A percentile compares a stretch with the other conserved stretches of the same genome.
Conservation (phyloP, 805 yeast species). For the Nakazawaea anatomiae region DNA sequence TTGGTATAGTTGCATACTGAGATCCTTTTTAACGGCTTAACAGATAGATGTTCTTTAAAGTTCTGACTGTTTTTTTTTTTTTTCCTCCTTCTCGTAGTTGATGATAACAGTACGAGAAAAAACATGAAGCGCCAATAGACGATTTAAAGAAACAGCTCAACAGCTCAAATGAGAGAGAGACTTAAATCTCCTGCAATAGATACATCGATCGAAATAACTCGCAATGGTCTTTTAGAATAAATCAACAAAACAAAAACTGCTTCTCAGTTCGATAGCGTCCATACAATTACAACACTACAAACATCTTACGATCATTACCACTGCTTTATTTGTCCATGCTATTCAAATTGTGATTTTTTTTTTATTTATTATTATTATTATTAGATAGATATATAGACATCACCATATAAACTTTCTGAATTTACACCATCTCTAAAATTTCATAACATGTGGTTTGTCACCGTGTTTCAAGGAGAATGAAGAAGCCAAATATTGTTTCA, state of each 20-base stretch:
- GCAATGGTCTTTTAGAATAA: not conserved
- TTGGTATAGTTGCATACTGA: no score
- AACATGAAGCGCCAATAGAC: no score
- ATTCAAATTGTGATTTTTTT: no score
- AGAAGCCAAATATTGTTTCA: constrained; percentile 93
- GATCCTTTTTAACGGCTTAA: no score
- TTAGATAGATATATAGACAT: not conserved
- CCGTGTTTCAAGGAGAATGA: constrained; percentile 96
- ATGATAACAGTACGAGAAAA: no score
- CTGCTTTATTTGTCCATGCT: not conserved
- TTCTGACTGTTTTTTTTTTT: no score
- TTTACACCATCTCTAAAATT: constrained; percentile 55
- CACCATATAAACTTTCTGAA: not conserved
- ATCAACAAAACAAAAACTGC: not conserved
- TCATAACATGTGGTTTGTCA: constrained; percentile 97
- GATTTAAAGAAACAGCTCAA: no score
- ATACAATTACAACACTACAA: no score
- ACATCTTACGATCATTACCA: no score
- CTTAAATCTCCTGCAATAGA: no score
- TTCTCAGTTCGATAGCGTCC: not conserved
- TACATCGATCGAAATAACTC: no score
- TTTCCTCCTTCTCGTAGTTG: not conserved
- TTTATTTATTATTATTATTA: not conserved
- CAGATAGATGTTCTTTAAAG: not conserved
- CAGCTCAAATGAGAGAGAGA: no score